phyloP scores from a whole-genome alignment of 768 basidiomycete genomes.

The Astraeus odoratus region DNA sequence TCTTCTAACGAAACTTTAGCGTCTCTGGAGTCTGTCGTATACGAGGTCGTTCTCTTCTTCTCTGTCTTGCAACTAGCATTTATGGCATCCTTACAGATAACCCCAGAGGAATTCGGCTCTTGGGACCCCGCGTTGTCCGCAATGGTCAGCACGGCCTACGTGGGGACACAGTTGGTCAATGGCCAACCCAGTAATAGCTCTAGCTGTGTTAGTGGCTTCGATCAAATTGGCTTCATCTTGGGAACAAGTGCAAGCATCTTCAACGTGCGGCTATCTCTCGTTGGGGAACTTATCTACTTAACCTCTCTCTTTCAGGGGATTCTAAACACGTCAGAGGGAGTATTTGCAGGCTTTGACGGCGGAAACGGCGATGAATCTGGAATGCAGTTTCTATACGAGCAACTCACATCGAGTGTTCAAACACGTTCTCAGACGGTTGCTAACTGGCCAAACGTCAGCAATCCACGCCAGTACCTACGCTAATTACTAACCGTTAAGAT shows the following conservation, averaged over 20 bases:
- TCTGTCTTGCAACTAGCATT: slow-evolving; percentile 3
- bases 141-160: slow-evolving; percentile 54
- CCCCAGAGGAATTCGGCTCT: slow-evolving; percentile 63
- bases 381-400: slow-evolving; percentile 42
- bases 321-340: slow-evolving; percentile 36
- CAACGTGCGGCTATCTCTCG: slow-evolving; percentile 34
- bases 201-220: slow-evolving; percentile 67
- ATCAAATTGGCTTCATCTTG: slow-evolving; percentile 69
- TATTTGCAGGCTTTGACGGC: slow-evolving; percentile 32
- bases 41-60: slow-evolving; percentile 40
- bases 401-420: slow-evolving; percentile 38
- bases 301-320: slow-evolving; percentile 36
- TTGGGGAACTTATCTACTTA: not conserved
- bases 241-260: slow-evolving; percentile 69
- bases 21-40: slow-evolving; percentile 41
- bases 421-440: slow-evolving; percentile 54
- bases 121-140: slow-evolving; percentile 70
- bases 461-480: not conserved
- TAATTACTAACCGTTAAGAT: slow-evolving; percentile 3
- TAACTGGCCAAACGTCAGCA: slow-evolving; percentile 54
- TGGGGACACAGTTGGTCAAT: slow-evolving; percentile 58
- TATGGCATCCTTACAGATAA: slow-evolving; percentile 35
- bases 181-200: slow-evolving; percentile 48
- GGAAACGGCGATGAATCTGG: slow-evolving; percentile 28
- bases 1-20: slow-evolving; percentile 38